A percentile compares a stretch with the other conserved stretches of the same genome.
phyloP scores from a whole-genome alignment of 2,329 filamentous ascomycete species.

The Arthrocladium fulminans region DNA sequence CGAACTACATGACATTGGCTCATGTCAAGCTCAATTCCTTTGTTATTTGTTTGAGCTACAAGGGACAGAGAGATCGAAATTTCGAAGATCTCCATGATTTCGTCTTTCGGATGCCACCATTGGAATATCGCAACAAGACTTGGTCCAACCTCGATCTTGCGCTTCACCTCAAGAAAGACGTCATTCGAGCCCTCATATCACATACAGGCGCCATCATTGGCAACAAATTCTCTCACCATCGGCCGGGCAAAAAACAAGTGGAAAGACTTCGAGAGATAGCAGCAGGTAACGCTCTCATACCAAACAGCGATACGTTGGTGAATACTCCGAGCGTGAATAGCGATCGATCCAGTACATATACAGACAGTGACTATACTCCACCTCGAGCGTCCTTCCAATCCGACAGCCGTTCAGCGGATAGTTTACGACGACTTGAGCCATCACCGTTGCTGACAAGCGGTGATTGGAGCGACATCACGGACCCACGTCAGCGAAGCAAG shows the following conservation, averaged over 20 bases:
- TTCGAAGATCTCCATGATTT: constrained; percentile 96
- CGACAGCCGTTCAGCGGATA: neutral
- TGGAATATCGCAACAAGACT: constrained; percentile 97
- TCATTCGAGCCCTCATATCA: constrained; percentile 86
- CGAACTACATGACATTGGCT: constrained; percentile 93
- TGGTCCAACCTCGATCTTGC: constrained; percentile 97
- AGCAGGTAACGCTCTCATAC: constrained; percentile 60
- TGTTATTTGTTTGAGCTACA: constrained; percentile 90
- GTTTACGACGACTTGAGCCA: neutral
- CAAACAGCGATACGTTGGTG: constrained; percentile 31
- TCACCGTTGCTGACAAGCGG: constrained; percentile 2
- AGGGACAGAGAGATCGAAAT: constrained; percentile 90
- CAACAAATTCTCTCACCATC: constrained; percentile 89
- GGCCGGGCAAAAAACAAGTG: constrained; percentile 70
- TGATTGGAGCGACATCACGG: neutral
- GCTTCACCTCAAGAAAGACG: constrained; percentile 83
- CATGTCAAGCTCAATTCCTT: constrained; percentile 94
- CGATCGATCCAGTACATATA: constrained; percentile 22
- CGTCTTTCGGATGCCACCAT: constrained; percentile 85
- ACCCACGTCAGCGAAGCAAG: neutral
- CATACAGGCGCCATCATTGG: constrained; percentile 94
- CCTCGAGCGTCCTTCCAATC: constrained; percentile 20
- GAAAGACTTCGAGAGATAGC: constrained; percentile 73
- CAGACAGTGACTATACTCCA: constrained; percentile 17
- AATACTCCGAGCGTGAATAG: constrained; percentile 19